Evolutionary conservation across 768 basidiomycete genomes (phyloP).

Genomic region (Mycena galopus): DNA sequence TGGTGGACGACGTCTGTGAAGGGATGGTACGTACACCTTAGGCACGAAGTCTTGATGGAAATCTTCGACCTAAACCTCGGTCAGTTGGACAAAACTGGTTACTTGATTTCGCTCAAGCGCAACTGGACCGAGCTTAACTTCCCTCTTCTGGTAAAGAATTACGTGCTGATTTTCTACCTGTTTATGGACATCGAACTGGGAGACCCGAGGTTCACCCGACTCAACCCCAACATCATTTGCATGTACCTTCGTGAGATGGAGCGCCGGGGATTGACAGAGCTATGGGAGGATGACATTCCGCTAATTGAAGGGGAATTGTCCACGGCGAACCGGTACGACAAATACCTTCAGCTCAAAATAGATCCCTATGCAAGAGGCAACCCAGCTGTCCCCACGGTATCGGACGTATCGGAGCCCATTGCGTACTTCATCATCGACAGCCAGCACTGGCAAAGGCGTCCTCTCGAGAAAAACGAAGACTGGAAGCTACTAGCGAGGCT

Average conservation of each 20-base stretch:
- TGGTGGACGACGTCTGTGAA: neutral
- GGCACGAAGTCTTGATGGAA: neutral
- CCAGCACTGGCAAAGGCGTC: neutral
- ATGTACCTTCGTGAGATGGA: neutral
- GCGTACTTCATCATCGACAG: neutral
- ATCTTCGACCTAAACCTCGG: neutral
- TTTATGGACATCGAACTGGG: neutral
- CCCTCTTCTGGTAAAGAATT: neutral
- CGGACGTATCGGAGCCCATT: neutral
- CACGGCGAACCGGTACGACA: neutral
- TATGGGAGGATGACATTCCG: neutral
- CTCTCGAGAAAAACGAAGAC: neutral
- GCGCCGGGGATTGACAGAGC: fast-evolving
- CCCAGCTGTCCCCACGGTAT: neutral
- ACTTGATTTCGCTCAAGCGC: neutral
- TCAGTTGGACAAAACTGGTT: neutral
- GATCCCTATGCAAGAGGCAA: neutral
- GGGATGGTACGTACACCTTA: neutral
- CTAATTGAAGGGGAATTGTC: fast-evolving
- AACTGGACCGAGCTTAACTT: neutral
- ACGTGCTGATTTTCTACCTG: neutral
- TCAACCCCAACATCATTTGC: neutral
- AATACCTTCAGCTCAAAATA: neutral
- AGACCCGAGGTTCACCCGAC: neutral
- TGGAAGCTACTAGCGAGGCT: neutral